Percentiles rank a stretch among this genome's conserved stretches.
Conservation (phyloP, 108 stramenopile genomes). For the Bacterosira constricta region DNA sequence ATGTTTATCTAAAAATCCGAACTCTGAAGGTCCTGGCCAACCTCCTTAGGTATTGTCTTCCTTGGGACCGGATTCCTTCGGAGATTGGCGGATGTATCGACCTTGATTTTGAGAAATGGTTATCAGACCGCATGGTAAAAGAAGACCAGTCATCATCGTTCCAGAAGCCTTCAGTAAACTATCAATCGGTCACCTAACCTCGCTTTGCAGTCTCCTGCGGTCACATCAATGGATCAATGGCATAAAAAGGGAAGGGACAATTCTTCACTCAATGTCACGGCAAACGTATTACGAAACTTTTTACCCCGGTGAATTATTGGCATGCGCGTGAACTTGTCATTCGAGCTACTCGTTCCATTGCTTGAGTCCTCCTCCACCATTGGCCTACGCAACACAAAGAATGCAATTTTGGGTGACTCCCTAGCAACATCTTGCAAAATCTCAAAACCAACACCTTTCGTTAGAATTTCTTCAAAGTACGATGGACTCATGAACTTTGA, state of each 20-base stretch:
- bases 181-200: too few relatives aligned
- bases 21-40: slow-evolving; percentile 40
- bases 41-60: slow-evolving; percentile 34
- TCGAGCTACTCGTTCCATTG: not conserved
- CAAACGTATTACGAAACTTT: slow-evolving; percentile 78
- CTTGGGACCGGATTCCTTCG: slow-evolving; percentile 39
- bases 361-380: not conserved
- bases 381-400: slow-evolving; percentile 72
- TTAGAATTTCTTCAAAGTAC: slow-evolving; percentile 66
- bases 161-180: not conserved
- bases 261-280: slow-evolving; percentile 52
- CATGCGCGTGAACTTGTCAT: slow-evolving; percentile 23
- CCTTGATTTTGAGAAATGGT: slow-evolving; percentile 39
- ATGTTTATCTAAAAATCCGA: too few relatives aligned
- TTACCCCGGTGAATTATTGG: slow-evolving; percentile 58
- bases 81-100: slow-evolving; percentile 41
- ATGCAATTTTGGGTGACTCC: slow-evolving; percentile 82
- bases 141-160: slow-evolving; percentile 10
- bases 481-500: slow-evolving; percentile 63
- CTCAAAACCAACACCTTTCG: slow-evolving; percentile 67
- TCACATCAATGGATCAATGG: too few relatives aligned
- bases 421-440: slow-evolving; percentile 51
- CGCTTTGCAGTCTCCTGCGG: too few relatives aligned
- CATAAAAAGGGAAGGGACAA: too few relatives aligned
- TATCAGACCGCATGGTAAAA: slow-evolving; percentile 38